A percentile compares a stretch with the other conserved stretches of the same genome.
Conservation (phyloP, 768 basidiomycete species). For the Lactarius pseudohatsudake region DNA sequence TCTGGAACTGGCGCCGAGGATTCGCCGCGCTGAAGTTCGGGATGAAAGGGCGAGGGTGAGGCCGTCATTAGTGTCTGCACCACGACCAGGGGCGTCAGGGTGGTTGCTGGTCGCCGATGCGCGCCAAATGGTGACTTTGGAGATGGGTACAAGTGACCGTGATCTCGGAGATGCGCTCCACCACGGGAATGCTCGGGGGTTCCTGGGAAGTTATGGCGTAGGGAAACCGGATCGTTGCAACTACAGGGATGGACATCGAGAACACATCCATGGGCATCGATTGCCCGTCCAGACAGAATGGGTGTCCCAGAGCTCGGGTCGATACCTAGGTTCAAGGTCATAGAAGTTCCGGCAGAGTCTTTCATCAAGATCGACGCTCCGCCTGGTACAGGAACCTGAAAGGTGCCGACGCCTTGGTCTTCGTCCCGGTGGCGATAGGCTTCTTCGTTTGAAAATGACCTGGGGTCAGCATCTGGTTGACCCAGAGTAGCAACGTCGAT, state of each 20-base stretch:
- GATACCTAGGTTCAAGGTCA: slow-evolving; percentile 21
- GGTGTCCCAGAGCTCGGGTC: slow-evolving; percentile 22
- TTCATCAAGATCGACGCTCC: slow-evolving; percentile 18
- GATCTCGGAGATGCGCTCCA: neutral
- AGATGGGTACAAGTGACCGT: neutral
- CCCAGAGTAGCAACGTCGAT: neutral
- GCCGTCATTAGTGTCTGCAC: slow-evolving; percentile 7
- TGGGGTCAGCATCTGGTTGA: neutral
- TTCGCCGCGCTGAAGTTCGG: neutral
- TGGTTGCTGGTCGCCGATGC: neutral
- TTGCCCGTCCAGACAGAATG: slow-evolving; percentile 20
- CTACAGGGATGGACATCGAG: slow-evolving; percentile 21
- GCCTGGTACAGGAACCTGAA: slow-evolving; percentile 11
- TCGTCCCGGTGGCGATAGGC: neutral
- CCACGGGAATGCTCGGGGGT: neutral
- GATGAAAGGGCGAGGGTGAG: slow-evolving; percentile 1
- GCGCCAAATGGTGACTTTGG: neutral
- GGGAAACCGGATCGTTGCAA: slow-evolving; percentile 12
- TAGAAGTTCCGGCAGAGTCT: slow-evolving; percentile 12
- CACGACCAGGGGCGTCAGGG: slow-evolving; percentile 15
- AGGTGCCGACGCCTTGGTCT: neutral
- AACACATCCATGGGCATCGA: slow-evolving; percentile 9
- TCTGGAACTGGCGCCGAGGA: neutral
- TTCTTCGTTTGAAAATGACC: neutral
- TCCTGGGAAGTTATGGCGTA: slow-evolving; percentile 7